A percentile compares a stretch with the other conserved stretches of the same genome.
Conservation (phyloP, 2,329 filamentous ascomycete genomes). For the Aschersonia sp. region DNA sequence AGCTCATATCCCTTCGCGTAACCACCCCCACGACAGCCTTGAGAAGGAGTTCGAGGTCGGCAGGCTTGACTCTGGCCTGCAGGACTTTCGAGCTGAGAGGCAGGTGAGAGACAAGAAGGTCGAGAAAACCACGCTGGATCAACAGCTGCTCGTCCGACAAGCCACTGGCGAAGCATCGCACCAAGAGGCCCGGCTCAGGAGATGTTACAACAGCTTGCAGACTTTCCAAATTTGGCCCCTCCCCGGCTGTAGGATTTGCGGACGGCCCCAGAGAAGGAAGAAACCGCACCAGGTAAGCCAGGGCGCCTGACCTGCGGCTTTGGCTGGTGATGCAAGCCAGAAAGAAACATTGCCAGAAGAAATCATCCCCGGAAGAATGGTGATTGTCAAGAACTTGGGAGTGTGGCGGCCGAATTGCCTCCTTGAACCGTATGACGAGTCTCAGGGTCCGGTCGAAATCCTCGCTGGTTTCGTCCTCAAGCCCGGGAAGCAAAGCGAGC, state of each 20-base stretch:
- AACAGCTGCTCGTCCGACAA: slow-evolving; percentile 76
- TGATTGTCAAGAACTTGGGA: slow-evolving; percentile 34
- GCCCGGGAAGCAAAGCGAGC: slow-evolving; percentile 72
- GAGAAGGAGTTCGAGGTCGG: slow-evolving; percentile 70
- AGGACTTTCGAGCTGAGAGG: slow-evolving; percentile 73
- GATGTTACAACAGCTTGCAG: slow-evolving; percentile 57
- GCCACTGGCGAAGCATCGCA: slow-evolving; percentile 85
- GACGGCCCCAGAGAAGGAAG: slow-evolving; percentile 38
- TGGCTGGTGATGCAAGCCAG: slow-evolving; percentile 82
- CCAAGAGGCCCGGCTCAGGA: slow-evolving; percentile 78
- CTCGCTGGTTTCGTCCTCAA: slow-evolving; percentile 94
- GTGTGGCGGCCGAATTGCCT: slow-evolving; percentile 41
- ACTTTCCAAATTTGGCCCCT: slow-evolving; percentile 19
- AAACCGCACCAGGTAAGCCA: slow-evolving; percentile 71
- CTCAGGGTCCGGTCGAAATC: slow-evolving; percentile 83
- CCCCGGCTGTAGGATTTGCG: slow-evolving; percentile 2
- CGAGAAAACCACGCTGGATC: slow-evolving; percentile 86
- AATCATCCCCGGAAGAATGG: slow-evolving; percentile 56
- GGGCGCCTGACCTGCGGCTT: slow-evolving; percentile 67
- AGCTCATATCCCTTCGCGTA: slow-evolving; percentile 82
- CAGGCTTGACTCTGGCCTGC: slow-evolving; percentile 54
- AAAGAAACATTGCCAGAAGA: slow-evolving; percentile 98
- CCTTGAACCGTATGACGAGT: slow-evolving; percentile 65
- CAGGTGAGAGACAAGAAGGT: slow-evolving; percentile 79
- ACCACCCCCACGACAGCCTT: slow-evolving; percentile 79